Evolutionary conservation across 2,329 filamentous ascomycete species (phyloP).

Genomic region (Kalmusia sp.): DNA sequence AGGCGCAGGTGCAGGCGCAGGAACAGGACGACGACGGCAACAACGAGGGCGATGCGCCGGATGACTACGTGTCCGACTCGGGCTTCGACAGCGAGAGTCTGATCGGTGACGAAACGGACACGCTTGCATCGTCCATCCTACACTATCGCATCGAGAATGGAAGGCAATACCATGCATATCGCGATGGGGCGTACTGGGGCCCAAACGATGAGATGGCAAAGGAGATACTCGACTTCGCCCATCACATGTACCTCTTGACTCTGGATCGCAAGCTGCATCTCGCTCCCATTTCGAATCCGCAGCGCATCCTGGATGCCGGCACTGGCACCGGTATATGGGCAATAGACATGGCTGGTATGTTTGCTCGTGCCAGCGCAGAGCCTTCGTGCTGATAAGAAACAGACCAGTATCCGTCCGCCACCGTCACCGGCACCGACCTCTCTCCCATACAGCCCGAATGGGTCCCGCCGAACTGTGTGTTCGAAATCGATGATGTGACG

Average conservation of each 20-base stretch:
- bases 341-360: conserved; percentile 34
- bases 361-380: neutral
- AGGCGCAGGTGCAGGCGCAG: too few species aligned
- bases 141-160: conserved; percentile 48
- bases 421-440: conserved; percentile 54
- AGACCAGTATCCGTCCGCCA: conserved; percentile 37
- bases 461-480: conserved; percentile 55
- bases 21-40: neutral
- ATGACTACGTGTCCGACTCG: conserved; percentile 37
- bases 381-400: conserved; percentile 11
- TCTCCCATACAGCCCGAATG: conserved; percentile 58
- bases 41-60: conserved; percentile 6
- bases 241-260: conserved; percentile 47
- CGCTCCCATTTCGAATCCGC: conserved; percentile 39
- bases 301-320: conserved; percentile 42
- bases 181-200: conserved; percentile 48
- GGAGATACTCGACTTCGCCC: conserved; percentile 54
- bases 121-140: conserved; percentile 43
- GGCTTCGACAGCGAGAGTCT: conserved; percentile 46
- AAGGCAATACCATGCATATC: conserved; percentile 45
- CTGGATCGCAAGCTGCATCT: conserved; percentile 43
- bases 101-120: conserved; percentile 44
- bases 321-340: conserved; percentile 49
- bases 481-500: conserved; percentile 56
- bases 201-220: conserved; percentile 54